Evolutionary conservation across 2,329 filamentous ascomycete species (phyloP), one percentile per base, ranked within the genome.

Genomic region (Pseudogymnoascus sp.): DNA sequence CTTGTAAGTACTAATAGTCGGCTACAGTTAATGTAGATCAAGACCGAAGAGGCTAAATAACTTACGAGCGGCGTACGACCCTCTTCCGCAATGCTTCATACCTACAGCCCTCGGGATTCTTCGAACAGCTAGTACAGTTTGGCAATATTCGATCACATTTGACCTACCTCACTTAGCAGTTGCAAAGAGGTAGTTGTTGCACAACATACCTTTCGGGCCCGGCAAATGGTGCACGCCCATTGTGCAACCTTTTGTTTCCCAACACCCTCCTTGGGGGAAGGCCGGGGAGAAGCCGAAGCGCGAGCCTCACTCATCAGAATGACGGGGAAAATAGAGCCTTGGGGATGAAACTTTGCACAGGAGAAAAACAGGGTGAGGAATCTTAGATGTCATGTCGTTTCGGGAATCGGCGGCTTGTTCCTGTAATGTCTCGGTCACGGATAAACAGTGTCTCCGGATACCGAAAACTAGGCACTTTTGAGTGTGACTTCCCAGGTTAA

Each of bases 1-100:
- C 61, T 66, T 66, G 56, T 66, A 66, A 43, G 40, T 43, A 43
- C 40, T 43, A 22, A 10, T 11, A 22, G 40, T 43, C 22, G 40
- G 40, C 16, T 43, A 43, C 5, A 12, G 19, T 43, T 22, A 43
- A 22, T 43, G 19, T 43, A 43, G 40, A 22, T 43, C 19, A 19
- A 22, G 16, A 8, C 40, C 40, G 10, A 22, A 10, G 40, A 43
- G 40, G 40, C 40, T 43, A 40, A n/a, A 43, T 19, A 43, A 43
- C 40, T 43, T 43, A 43, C 40, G 40, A 43, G 40, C 40, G 40
- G 40, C 40, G 40, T 22, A 43, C 40, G 19, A 19, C 16, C 40
- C 40, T 43, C 40, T 43, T 43, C 40, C 40, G 40, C 22, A 43
- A 43, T 43, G 40, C 16, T 43, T 43, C 40, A 43, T 43, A 43